Evolutionary conservation across 1,284 basidiomycete species (phyloP).

Genomic region (Cryptococcus sp.): DNA sequence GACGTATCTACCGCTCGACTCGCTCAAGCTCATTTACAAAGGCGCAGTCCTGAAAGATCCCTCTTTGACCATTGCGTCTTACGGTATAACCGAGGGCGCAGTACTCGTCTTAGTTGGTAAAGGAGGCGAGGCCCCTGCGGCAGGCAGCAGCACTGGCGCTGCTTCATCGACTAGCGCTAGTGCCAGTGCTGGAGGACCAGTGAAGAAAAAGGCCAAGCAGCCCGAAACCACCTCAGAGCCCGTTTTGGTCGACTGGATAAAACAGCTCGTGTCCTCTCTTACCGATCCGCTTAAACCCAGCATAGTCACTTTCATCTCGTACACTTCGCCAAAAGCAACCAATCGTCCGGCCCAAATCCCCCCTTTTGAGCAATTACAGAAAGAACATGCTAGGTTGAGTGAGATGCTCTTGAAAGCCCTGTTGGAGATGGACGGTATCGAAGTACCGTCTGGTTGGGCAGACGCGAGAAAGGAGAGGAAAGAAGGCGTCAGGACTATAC

Average conservation of each 20-base stretch:
- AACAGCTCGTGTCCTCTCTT: constrained; percentile 29
- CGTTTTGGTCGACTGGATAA: constrained; percentile 48
- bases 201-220: constrained; percentile 49
- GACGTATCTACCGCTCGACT: constrained; percentile 40
- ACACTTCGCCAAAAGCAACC: constrained; percentile 34
- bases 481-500: constrained; percentile 53
- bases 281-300: constrained; percentile 37
- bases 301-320: constrained; percentile 41
- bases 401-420: constrained; percentile 55
- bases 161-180: constrained; percentile 4
- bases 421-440: constrained; percentile 55
- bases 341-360: constrained; percentile 42
- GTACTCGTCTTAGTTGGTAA: constrained; percentile 48
- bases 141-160: constrained; percentile 12
- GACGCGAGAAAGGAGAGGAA: constrained; percentile 55
- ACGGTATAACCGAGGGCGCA: constrained; percentile 49
- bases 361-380: constrained; percentile 43
- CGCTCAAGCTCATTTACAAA: constrained; percentile 52
- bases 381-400: constrained; percentile 51
- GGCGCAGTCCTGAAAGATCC: constrained; percentile 54
- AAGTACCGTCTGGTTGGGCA: constrained; percentile 51
- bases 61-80: constrained; percentile 48
- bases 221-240: constrained; percentile 46
- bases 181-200: constrained; percentile 3
- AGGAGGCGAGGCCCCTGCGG: constrained; percentile 34